Evolutionary conservation across 2,329 filamentous ascomycete species (phyloP), one percentile per base, ranked within the genome.

Genomic region (Cytospora chrysosperma): DNA sequence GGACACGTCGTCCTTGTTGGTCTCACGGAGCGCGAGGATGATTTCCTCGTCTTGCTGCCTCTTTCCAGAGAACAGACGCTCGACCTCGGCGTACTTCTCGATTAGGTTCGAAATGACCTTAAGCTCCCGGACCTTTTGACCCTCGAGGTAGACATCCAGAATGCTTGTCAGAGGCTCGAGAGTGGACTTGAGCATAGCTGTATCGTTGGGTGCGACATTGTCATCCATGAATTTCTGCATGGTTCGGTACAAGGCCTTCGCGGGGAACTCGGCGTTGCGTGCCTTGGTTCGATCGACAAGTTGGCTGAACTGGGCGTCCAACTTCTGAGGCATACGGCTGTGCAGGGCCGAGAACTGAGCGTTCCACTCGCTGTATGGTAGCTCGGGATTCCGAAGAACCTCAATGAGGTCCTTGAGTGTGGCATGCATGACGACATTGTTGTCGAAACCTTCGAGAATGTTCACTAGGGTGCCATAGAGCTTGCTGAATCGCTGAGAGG

Each of bases 281-380:
- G 86, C 79, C 75, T 88, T 91, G 50, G 93, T 87, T 65, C 91
- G 89, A 64, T 98, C 94, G 58, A 98, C 89, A 52, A 96, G 89
- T 71, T 95, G 91, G 15, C 88, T 87, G 69, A 99, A 89, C 68
- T 86, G 88, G 26, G 87, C 77, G 70, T 97, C 93, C 32, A 99
- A 87, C 79, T 94, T 97, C 74, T 94, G 89, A 0, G 95, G 95
- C 91, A 98, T 99, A 71, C 95, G 91, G 8, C 93, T 91, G 77
- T 98, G 94, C n/a, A 99, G 85, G 26, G 95, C 95, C 56, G 95
- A 96, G 70, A 96, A 95, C 74, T 98, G 93, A 7, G 94, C 91
- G 67, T 90, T 93, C 92, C 94, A 99, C 77, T 99, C 93, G 75
- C 94, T 93, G 75, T 95, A 99, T 1, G 95, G 95, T 67, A 99